Conservation (phyloP, 2,329 filamentous ascomycete genomes). For the Sporothrix curviconia region DNA sequence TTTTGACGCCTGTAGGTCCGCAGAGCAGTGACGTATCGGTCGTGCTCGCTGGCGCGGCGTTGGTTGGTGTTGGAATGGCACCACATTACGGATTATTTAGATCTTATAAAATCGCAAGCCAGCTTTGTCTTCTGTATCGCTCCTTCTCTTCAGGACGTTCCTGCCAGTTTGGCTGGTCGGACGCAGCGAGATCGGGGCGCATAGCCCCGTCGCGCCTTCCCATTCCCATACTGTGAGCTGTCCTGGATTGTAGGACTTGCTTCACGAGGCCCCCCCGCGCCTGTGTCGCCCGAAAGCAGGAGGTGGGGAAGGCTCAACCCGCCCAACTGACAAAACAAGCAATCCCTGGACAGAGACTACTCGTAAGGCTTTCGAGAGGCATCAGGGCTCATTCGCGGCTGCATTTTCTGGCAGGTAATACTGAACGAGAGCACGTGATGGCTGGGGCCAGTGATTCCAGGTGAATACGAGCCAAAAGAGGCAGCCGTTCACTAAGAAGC, state of each 20-base stretch:
- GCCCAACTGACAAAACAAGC: not conserved
- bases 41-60: no score
- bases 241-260: constrained; percentile 8
- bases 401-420: not conserved
- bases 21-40: constrained; percentile 14
- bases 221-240: not conserved
- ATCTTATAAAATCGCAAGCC: no score
- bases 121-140: no score
- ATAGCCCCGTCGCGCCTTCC: constrained; percentile 1
- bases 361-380: not conserved
- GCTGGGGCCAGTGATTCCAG: not conserved
- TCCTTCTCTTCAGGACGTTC: not conserved
- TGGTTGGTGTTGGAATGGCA: no score
- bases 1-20: constrained; percentile 4
- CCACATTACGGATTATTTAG: not conserved
- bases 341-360: not conserved
- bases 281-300: not conserved
- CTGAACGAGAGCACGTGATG: not conserved
- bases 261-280: not conserved
- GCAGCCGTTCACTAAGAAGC: not conserved
- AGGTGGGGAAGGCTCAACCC: not conserved
- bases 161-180: not conserved
- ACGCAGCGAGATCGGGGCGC: not conserved
- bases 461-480: not conserved
- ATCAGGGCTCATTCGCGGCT: not conserved